Percentiles rank a stretch among this genome's conserved stretches.
Evolutionary conservation across 31 red algal species (phyloP).

Genomic region (Odonthalia washingtoniensis): DNA sequence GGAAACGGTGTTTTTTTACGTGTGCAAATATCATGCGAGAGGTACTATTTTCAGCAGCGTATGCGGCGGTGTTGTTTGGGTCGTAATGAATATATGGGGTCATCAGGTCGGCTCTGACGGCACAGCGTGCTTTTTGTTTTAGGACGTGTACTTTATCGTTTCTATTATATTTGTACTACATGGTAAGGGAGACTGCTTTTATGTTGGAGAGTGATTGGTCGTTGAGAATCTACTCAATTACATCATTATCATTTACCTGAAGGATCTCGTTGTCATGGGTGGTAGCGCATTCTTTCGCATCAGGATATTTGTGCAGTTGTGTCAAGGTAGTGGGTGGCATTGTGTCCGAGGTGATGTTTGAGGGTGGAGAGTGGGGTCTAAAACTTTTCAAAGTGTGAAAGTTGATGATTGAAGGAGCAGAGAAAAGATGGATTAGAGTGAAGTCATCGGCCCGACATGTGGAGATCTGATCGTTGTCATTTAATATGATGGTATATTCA

Average conservation of each 20-base stretch:
- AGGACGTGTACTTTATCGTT: not conserved
- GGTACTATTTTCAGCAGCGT: conserved; percentile 13
- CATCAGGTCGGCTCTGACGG: conserved; percentile 42
- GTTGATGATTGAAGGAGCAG: not conserved
- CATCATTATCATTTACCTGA: not conserved
- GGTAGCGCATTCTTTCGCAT: not conserved
- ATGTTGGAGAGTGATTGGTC: not conserved
- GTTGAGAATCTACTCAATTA: not conserved
- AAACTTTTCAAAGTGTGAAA: not conserved
- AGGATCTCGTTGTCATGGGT: not conserved
- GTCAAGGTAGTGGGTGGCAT: not conserved
- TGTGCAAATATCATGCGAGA: not conserved
- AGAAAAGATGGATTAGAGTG: not conserved
- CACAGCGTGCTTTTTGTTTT: conserved; percentile 3
- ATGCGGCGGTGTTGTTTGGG: conserved; percentile 21
- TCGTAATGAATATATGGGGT: conserved; percentile 22
- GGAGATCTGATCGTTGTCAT: not conserved
- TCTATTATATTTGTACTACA: conserved; percentile 28
- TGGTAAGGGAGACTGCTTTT: conserved; percentile 3
- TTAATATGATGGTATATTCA: not conserved
- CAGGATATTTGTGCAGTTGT: not conserved
- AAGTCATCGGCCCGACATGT: not conserved
- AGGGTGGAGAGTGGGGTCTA: not conserved
- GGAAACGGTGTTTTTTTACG: not conserved
- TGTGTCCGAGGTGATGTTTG: not conserved